Evolutionary conservation across 495 filamentous ascomycete genomes (phyloP), one percentile per base, ranked within the genome.

Genomic region (Penicillium maclennaniae): DNA sequence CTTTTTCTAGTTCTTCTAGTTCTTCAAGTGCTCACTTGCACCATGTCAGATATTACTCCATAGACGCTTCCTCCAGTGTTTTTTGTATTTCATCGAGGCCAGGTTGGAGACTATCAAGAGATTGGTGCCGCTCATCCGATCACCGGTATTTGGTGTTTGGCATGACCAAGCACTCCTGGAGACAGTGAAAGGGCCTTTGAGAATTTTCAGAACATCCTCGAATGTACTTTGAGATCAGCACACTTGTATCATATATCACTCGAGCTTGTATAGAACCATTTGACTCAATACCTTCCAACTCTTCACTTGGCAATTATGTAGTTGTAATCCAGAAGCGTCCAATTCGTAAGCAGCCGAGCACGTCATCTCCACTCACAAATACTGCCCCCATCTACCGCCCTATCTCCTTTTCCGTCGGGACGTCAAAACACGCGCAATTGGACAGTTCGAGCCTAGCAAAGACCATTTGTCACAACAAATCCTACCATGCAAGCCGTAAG

Each of bases 311-410:
- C 4, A 31, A 12, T 7, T 7, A 31, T 31, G 15, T 34, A 2
- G 19, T 20, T 40, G 20, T 40, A 50, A 14, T 52, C 55, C 45
- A 43, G 51, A 54, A 45, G 36, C 17, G 37, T 51, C 56, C 43
- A 54, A 58, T 63, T 63, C 54, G 51, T 63, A 63, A 60, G 54
- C 57, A 49, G 10, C 56, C 38, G 54, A 64, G 46, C 61, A 65
- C 59, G 59, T 62, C 58, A 65, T 61, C 53, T 17, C 37, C 17
- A n/a, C 41, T 25, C 15, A 38, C 16, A 7, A 21, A 54, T 59
- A 54, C 46, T 59, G 56, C 55, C 55, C 2, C 2, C 12, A 9
- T 5, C 36, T 19, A 47, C 49, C 46, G 53, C 60, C 43, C 45
- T 36, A 45, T 6, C 34, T 40, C 47, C 51, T 52, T 42, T 45